Evolutionary conservation across 257 asterid species (phyloP).

Genomic region (Petrea volubilis): DNA sequence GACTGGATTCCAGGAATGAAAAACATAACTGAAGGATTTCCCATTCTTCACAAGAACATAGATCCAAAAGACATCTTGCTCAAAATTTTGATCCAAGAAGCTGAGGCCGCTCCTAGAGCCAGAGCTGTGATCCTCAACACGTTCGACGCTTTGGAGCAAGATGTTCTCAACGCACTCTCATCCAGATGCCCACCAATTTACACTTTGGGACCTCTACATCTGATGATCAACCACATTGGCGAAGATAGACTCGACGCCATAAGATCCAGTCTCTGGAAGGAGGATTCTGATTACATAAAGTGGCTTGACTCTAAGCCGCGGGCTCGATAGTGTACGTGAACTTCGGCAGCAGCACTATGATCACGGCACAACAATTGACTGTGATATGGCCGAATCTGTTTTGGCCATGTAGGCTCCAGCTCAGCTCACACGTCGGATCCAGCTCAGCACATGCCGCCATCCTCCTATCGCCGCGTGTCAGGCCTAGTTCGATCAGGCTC

Average conservation of each 20-base stretch:
- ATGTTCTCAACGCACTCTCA: background rate
- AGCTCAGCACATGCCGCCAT: no score
- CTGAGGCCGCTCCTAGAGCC: background rate
- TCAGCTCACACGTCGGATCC: no score
- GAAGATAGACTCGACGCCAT: constrained; percentile 11
- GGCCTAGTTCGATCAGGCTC: no score
- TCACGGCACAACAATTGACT: constrained; percentile 38
- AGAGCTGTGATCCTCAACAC: constrained; percentile 16
- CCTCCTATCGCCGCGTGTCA: no score
- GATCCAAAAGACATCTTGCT: constrained; percentile 28
- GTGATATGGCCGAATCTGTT: no score
- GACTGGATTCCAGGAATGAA: constrained; percentile 43
- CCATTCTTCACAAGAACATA: constrained; percentile 37
- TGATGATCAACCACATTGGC: background rate
- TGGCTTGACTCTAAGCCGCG: constrained; percentile 51
- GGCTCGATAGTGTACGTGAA: no score
- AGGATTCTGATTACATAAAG: constrained; percentile 30
- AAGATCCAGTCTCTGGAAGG: constrained; percentile 53
- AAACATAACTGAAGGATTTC: constrained; percentile 39
- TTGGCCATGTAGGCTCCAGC: no score
- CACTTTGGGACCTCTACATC: constrained; percentile 8
- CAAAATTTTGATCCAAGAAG: constrained; percentile 16
- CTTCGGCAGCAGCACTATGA: constrained; percentile 50
- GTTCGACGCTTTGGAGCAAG: constrained; percentile 7
- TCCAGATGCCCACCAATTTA: background rate